Evolutionary conservation across 805 yeast species (phyloP).

Genomic region (Metschnikowia henanensis): DNA sequence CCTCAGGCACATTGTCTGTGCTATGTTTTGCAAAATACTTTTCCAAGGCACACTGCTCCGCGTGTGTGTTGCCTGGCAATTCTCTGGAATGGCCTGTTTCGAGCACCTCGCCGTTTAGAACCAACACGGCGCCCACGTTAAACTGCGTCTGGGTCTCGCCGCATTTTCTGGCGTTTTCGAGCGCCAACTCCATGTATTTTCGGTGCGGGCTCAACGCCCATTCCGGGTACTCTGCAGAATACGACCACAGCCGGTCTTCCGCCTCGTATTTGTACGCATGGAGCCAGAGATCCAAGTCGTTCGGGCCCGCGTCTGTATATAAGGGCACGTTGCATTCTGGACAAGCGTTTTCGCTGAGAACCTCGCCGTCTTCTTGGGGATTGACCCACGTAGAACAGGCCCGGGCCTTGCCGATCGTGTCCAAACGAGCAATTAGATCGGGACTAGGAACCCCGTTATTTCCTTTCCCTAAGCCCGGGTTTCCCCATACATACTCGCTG

Average conservation of each 20-base stretch:
- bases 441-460: constrained; percentile 48
- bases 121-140: constrained; percentile 91
- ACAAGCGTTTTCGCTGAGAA: constrained; percentile 58
- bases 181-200: constrained; percentile 70
- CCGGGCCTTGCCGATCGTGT: constrained; percentile 67
- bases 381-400: constrained; percentile 70
- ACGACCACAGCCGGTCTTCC: constrained; percentile 60
- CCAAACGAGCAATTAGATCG: constrained; percentile 49
- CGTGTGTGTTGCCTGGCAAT: constrained; percentile 93
- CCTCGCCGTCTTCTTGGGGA: constrained; percentile 64
- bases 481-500: constrained; percentile 79
- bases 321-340: constrained; percentile 65
- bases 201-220: constrained; percentile 73
- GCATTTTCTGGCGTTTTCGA: constrained; percentile 77
- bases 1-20: constrained; percentile 54
- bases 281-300: constrained; percentile 84
- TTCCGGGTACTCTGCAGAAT: constrained; percentile 71
- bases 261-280: constrained; percentile 86
- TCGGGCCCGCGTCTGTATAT: constrained; percentile 86
- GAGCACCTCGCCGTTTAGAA: constrained; percentile 56
- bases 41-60: constrained; percentile 91
- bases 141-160: constrained; percentile 83
- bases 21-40: constrained; percentile 54
- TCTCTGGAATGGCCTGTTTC: constrained; percentile 89
- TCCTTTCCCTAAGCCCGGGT: constrained; percentile 57